Evolutionary conservation across 352 stramenopile genomes (phyloP).

Genomic region (Saprolegnia parasitica): DNA sequence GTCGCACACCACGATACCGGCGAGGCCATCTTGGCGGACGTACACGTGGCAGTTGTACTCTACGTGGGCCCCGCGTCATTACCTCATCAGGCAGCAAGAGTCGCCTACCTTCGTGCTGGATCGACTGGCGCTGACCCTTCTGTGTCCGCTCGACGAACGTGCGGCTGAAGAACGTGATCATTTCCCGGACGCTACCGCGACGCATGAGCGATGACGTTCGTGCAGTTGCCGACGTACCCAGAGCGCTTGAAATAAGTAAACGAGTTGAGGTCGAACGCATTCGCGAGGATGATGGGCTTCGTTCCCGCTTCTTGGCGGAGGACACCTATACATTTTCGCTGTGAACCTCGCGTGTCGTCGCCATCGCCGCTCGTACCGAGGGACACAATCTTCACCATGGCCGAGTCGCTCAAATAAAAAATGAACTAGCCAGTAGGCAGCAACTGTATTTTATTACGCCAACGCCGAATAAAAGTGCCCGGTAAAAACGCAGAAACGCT

Average conservation of each 20-base stretch:
- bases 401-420: conserved; percentile 22
- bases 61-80: conserved; percentile 24
- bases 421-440: conserved; percentile 1
- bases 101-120: conserved; percentile 92
- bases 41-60: conserved; percentile 99
- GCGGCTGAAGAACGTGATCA: conserved; percentile 99
- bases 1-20: conserved; percentile 95
- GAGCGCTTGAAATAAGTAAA: conserved; percentile 85
- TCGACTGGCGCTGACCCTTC: conserved; percentile 94
- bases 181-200: conserved; percentile 89
- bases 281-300: conserved; percentile 63
- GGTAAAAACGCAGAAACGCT: neutral
- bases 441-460: too few species aligned
- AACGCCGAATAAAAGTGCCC: neutral
- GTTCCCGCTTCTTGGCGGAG: conserved; percentile 57
- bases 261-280: conserved; percentile 68
- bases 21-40: conserved; percentile 94
- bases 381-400: conserved; percentile 78
- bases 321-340: conserved; percentile 42
- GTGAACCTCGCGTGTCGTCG: neutral
- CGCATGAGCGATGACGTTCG: neutral
- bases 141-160: conserved; percentile 98
- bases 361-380: conserved; percentile 47
- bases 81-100: neutral
- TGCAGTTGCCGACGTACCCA: conserved; percentile 38